These are phyloP conservation scores for Trichosporon ovoides DNA, from an alignment of 1,284 basidiomycete species.

Conservation along the genomic window DNA sequence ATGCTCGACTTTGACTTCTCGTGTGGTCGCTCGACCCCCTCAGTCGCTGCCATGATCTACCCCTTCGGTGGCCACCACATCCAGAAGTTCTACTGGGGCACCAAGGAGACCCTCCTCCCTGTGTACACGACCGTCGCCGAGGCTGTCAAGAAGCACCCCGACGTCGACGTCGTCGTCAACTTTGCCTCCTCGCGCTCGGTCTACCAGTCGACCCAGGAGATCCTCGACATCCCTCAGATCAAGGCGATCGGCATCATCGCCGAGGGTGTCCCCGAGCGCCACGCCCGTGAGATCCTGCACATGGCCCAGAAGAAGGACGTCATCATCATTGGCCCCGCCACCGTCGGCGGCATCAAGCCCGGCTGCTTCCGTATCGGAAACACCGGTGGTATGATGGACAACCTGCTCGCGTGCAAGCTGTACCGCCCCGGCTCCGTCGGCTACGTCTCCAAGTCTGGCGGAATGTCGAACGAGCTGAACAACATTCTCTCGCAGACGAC, in stretches of 20 bases:
- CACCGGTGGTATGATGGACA: slow-evolving; percentile 99
- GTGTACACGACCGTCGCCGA: slow-evolving; percentile 93
- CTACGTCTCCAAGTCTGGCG: slow-evolving; percentile 98
- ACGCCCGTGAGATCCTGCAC: slow-evolving; percentile 93
- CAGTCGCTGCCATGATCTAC: slow-evolving; percentile 99
- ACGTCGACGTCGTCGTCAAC: slow-evolving; percentile 97
- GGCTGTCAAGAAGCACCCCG: slow-evolving; percentile 89
- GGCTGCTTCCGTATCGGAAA: slow-evolving; percentile 99
- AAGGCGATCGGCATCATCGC: slow-evolving; percentile 90
- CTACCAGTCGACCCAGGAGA: slow-evolving; percentile 90
- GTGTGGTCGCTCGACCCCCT: slow-evolving; percentile 87
- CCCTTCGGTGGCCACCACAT: slow-evolving; percentile 99
- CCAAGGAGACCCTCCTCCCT: slow-evolving; percentile 94
- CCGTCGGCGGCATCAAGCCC: slow-evolving; percentile 99
- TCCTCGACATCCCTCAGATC: slow-evolving; percentile 67
- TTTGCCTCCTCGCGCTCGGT: slow-evolving; percentile 93
- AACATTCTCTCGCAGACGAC: slow-evolving; percentile 97
- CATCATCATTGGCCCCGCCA: slow-evolving; percentile 95
- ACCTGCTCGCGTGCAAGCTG: slow-evolving; percentile 97
- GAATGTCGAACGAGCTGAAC: slow-evolving; percentile 99
- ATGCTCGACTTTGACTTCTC: slow-evolving; percentile 99
- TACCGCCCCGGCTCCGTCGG: slow-evolving; percentile 96
- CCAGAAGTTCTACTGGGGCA: slow-evolving; percentile 99
- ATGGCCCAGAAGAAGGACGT: slow-evolving; percentile 79
- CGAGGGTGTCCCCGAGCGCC: slow-evolving; percentile 96